Base-by-base conservation (phyloP, 331 rosid species). In the Cucumis variabilis region DNA sequence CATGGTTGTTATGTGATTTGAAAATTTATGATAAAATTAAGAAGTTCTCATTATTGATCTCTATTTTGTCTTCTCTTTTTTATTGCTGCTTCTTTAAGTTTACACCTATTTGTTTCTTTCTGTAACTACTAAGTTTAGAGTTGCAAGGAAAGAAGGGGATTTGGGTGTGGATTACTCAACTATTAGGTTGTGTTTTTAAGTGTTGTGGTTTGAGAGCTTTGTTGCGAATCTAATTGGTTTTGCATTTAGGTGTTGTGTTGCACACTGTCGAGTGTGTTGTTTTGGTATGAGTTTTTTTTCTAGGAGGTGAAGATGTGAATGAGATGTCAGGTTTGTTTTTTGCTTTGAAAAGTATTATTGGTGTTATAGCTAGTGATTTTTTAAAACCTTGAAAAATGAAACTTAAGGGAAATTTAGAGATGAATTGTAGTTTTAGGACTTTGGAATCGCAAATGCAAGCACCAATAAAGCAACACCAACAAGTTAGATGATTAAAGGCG, bases 371-470 rank as follows among this genome's bases (percentile, higher is more conserved):
- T 89, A 87, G 90, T 85, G 70, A 75, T 83, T 87, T 41, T 80
- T 48, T 28, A 14, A 51, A 16, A 51, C 55, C 55, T 78, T 83
- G 90, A 87, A 89, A 75, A 87, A 85, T 37, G 90, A 60, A 86
- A 87, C 50, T 50, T 91, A 82, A 83, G 90, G 69, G 69, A 84
- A 87, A 87, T 89, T 89, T 60, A 71, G 92, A 71, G 73, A 97
- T 97, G 99, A 94, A 94, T 95, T 97, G 98, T 60, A 82, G 85
- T 60, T 82, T 82, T 82, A 82, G 85, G 91, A 96, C 96, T 63
- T 92, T 87, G 83, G 99, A 97, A 65, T 90, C 96, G 72, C 93
- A 92, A 93, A 94, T 94, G 96, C 96, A 92, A 73, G 93, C 92
- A 80, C 88, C 94, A 81, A 78, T 94, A 70, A 92, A 89, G 88